Evolutionary conservation across 768 basidiomycete species (phyloP).

Genomic region (Lactarius tabidus): DNA sequence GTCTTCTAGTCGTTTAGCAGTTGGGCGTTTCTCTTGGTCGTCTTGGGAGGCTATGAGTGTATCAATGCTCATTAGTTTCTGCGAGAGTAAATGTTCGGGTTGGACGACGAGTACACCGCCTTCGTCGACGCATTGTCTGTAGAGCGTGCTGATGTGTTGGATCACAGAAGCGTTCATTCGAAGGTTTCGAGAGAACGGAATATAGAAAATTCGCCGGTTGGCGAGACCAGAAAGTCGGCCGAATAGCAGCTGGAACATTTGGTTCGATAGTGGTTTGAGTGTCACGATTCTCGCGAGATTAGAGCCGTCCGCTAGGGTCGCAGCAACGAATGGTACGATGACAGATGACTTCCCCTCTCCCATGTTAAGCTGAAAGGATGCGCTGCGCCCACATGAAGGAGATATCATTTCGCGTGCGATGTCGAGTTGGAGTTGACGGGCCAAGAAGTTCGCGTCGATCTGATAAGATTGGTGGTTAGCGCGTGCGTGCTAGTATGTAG

Average conservation of each 20-base stretch:
- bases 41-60: slow-evolving; percentile 12
- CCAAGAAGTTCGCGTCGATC: slow-evolving; percentile 44
- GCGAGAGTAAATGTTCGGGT: slow-evolving; percentile 53
- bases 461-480: slow-evolving; percentile 19
- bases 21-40: not conserved
- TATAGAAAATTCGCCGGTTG: slow-evolving; percentile 44
- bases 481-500: too few species aligned
- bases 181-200: slow-evolving; percentile 47
- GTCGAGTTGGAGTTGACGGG: slow-evolving; percentile 40
- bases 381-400: slow-evolving; percentile 36
- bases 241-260: slow-evolving; percentile 47
- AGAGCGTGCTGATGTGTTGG: slow-evolving; percentile 31
- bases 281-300: slow-evolving; percentile 47
- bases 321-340: slow-evolving; percentile 45
- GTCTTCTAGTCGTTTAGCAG: not conserved
- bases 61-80: slow-evolving; percentile 46
- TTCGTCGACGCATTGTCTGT: slow-evolving; percentile 36
- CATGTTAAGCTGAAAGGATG: slow-evolving; percentile 51
- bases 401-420: slow-evolving; percentile 47
- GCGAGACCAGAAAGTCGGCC: slow-evolving; percentile 42
- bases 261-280: slow-evolving; percentile 42
- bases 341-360: slow-evolving; percentile 53
- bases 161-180: slow-evolving; percentile 25
- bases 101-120: slow-evolving; percentile 45
- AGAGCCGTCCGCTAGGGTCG: slow-evolving; percentile 40